Conservation (phyloP, 352 stramenopile species). For the Thraustochytrium sp. region DNA sequence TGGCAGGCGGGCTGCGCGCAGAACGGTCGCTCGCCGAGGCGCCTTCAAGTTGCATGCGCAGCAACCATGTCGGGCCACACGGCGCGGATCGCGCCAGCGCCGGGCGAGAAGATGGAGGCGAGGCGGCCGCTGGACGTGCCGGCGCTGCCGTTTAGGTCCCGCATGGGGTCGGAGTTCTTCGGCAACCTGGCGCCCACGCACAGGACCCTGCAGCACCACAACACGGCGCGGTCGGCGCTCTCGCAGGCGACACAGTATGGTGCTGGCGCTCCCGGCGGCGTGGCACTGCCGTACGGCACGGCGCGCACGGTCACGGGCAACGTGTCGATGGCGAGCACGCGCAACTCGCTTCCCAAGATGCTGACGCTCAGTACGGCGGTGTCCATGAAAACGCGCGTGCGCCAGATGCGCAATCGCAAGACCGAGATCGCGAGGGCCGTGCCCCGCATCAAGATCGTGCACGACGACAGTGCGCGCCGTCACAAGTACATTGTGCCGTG, state of each 20-base stretch:
- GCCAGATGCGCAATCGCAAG: neutral
- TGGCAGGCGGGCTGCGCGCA: no score
- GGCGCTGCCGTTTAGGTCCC: neutral
- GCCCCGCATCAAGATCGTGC: constrained; percentile 32
- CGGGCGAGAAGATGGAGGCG: no score
- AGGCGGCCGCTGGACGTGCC: no score
- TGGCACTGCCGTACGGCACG: neutral
- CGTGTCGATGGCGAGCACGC: neutral
- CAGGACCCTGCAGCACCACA: neutral
- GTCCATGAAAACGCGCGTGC: constrained; percentile 6
- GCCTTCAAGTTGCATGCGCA: no score
- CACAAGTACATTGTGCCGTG: constrained; percentile 37
- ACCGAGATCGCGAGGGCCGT: neutral
- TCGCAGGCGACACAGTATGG: no score
- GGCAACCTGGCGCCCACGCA: neutral
- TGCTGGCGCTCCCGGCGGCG: neutral
- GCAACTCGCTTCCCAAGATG: neutral
- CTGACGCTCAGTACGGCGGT: neutral
- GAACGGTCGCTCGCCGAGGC: no score
- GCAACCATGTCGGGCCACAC: no score
- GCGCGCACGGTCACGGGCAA: neutral
- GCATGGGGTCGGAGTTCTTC: neutral
- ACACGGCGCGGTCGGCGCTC: neutral
- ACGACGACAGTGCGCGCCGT: neutral
- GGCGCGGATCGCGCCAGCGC: no score